Evolutionary conservation across 352 stramenopile genomes (phyloP).

Genomic region (Phytophthora fragariae): DNA sequence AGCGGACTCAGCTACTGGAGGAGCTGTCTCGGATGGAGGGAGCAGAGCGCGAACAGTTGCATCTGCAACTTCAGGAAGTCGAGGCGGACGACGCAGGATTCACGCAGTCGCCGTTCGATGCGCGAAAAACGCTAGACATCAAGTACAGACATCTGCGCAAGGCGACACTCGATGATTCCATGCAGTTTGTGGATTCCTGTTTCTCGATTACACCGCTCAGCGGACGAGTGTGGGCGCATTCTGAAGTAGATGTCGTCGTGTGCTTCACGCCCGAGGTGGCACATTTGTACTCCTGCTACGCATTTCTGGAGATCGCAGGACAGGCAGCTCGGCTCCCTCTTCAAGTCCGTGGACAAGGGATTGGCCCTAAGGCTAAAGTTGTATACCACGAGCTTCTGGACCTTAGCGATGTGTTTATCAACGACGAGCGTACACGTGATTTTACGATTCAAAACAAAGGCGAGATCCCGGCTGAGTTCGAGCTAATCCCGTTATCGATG

Average conservation of each 20-base stretch:
- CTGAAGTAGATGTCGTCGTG: conserved; percentile 92
- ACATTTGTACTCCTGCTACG: conserved; percentile 79
- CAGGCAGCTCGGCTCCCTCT: conserved; percentile 91
- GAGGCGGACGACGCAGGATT: conserved; percentile 29
- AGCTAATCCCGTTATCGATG: conserved; percentile 56
- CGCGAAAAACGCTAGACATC: conserved; percentile 72
- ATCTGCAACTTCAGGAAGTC: conserved; percentile 49
- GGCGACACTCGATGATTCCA: conserved; percentile 88
- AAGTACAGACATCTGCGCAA: conserved; percentile 94
- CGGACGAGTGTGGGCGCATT: conserved; percentile 93
- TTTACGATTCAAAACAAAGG: conserved; percentile 95
- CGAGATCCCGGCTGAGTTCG: conserved; percentile 92
- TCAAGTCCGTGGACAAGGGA: conserved; percentile 89
- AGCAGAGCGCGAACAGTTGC: conserved; percentile 70
- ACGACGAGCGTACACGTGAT: conserved; percentile 85
- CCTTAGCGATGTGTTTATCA: conserved; percentile 96
- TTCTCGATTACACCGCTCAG: conserved; percentile 91
- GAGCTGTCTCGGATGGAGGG: conserved; percentile 89
- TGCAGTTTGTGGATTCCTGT: conserved; percentile 95
- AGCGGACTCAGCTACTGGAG: conserved; percentile 82
- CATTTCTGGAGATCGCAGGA: conserved; percentile 92
- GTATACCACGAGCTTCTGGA: conserved; percentile 95
- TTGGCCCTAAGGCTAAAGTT: conserved; percentile 93
- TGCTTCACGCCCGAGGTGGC: conserved; percentile 90
- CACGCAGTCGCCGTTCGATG: conserved; percentile 64